Evolutionary conservation across 2,329 filamentous ascomycete species (phyloP), one percentile per base, ranked within the genome.

Genomic region (Scedosporium boydii): DNA sequence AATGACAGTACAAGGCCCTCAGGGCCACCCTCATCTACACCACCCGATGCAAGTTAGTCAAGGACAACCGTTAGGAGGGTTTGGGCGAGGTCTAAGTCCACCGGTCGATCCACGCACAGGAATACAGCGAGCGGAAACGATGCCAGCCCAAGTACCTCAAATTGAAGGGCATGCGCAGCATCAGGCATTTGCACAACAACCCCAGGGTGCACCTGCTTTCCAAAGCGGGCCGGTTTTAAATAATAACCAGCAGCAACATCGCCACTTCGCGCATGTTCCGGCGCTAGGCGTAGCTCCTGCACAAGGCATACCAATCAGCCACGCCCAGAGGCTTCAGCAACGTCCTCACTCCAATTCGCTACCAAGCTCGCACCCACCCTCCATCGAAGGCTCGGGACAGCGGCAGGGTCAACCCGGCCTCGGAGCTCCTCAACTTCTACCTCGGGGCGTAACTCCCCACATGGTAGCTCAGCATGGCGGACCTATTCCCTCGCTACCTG

Each of bases 311-410:
- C 38, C 57, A 23, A 26, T 59, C 12, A 14, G n/a, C 34, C 57
- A 59, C 57, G 38, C 34, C 5, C 41, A 18, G 23, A 29, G n/a
- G n/a, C 16, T 29, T 26, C 60, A 58, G 51, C 59, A 55, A 38
- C 60, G 60, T 10, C 60, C 60, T 21, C 60, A 62, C 34, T 38
- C 60, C 1, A 62, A 62, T 26, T 62, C 60, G 4, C 23, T 62
- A 3, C 60, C 60, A 6, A 27, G 21, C 26, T 51, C 59, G 27
- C 26, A n/a, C 16, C 44, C 59, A 4, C 18, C 34, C 4, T 14
- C 51, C 7, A 12, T 3, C 9, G n/a, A 53, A 10, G 7, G 5
- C 48, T n/a, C 2, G 3, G 48, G n/a, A 38, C 56, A 18, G 16
- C 14, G 27, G 3, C 56, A 58, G 21, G 12, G 12, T 3, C 51